Evolutionary conservation across 805 yeast species (phyloP), one percentile per base, ranked within the genome.

Genomic region (Martiniozyma abietophila): DNA sequence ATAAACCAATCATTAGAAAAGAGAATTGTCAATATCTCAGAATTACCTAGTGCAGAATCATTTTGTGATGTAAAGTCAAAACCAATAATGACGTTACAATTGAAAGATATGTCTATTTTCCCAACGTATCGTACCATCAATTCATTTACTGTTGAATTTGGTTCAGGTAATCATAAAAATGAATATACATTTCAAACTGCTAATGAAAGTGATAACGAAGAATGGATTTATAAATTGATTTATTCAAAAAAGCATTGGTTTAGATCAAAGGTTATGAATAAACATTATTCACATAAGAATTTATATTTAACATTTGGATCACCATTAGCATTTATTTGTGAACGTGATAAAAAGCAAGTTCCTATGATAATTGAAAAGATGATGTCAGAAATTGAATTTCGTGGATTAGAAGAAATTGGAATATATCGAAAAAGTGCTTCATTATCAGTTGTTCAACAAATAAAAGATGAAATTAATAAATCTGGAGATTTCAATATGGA

Each of bases 361-460:
- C 97, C 97, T 1, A 58, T 51, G 5, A 71, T 88, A 27, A 74
- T 88, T 37, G 74, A 68, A 23, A 67, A 68, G 37, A 58, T 89
- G 28, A 65, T 86, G 45, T 67, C 67, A 29, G 92, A 80, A 45
- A 81, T 89, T 43, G 97, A 89, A 54, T 58, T 65, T n/a, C 72
- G 88, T 35, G 96, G 97, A 1, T 54, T 89, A 19, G 86, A 84
- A 45, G 96, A 88, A 51, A 82, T 84, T 35, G 97, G 97, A 12
- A 64, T 89, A 10, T 89, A 89, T 54, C 74, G 97, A 53, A 72
- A 71, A 42, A 67, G 75, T 49, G 68, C 76, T 0, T 69, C 76
- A 0, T 43, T 71, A 18, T 59, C 65, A 39, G 71, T 67, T 24
- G 58, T 73, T 42, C 59, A 50, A 31, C 57, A 58, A 28, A 56